These are phyloP conservation scores for Clavariopsis aquatica DNA, from an alignment of 495 filamentous ascomycete species.

Conservation along the genomic window DNA sequence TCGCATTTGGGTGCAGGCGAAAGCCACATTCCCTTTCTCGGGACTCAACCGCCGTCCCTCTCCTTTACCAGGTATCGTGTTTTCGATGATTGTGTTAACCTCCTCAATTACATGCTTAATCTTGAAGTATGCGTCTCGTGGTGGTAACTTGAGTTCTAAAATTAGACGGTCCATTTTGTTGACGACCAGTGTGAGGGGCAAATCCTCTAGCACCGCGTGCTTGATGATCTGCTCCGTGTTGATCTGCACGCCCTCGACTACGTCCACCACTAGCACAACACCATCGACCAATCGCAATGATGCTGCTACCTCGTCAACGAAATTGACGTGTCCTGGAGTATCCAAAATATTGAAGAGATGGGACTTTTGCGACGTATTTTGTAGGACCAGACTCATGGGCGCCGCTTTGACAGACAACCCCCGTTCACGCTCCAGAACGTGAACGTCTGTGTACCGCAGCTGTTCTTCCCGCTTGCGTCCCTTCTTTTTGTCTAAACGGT, in stretches of 20 bases:
- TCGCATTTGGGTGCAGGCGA: constrained; percentile 87
- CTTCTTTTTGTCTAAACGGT: constrained; percentile 71
- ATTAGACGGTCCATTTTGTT: constrained; percentile 98
- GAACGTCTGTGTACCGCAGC: constrained; percentile 89
- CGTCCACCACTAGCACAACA: constrained; percentile 89
- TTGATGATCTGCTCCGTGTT: constrained; percentile 97
- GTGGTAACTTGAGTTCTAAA: constrained; percentile 90
- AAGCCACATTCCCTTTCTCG: constrained; percentile 95
- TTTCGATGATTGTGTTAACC: constrained; percentile 94
- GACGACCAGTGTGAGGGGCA: constrained; percentile 85
- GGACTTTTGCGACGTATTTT: constrained; percentile 88
- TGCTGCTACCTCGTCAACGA: constrained; percentile 92
- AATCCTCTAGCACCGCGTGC: constrained; percentile 85
- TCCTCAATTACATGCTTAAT: constrained; percentile 97
- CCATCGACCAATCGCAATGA: constrained; percentile 87
- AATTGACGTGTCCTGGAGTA: constrained; percentile 97
- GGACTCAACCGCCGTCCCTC: constrained; percentile 81
- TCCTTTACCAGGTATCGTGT: constrained; percentile 78
- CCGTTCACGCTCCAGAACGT: constrained; percentile 82
- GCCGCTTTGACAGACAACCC: constrained; percentile 92
- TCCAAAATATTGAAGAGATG: constrained; percentile 93
- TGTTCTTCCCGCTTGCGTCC: constrained; percentile 87
- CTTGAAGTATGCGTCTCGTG: constrained; percentile 97
- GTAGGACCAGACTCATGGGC: constrained; percentile 91
- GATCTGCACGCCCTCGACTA: constrained; percentile 96